Evolutionary conservation across 352 stramenopile species (phyloP), one percentile per base, ranked within the genome.

Genomic region (Pythium dissimile): DNA sequence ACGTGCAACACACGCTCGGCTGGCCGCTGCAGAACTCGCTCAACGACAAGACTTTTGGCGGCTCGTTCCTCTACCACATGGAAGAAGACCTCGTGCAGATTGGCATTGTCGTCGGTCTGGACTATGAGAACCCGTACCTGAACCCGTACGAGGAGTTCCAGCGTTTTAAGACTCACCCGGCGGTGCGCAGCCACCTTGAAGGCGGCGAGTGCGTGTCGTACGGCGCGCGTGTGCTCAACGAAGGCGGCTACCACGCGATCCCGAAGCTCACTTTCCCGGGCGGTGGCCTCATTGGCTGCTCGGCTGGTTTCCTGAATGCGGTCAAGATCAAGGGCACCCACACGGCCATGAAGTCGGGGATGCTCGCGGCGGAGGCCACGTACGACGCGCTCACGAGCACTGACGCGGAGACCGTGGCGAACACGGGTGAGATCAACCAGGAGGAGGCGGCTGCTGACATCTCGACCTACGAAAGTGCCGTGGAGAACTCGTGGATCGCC

Each of bases 71-170:
- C 60, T 99, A 99, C 75, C 96, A 99, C 79, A 98, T 98, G 87
- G 84, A 96, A 38, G 90, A 97, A n/a, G 92, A 98, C 44, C 77
- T 98, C 7, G 84, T 98, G 30, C 86, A 98, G 63, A 86, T 97
- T 63, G 97, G 97, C 28, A 69, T 99, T 20, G 97, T 99, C 26
- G 86, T 99, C 26, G 97, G 97, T 35, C 75, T 99, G 24, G 97
- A 99, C 80, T 99, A 99, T 72, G 84, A 97, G 58, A 99, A 99
- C 80, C 97, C 97, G 15, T 98, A 99, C 77, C 76, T 99, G 21
- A 99, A 98, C 75, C 97, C 96, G 49, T 99, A 99, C 70, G 80
- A 99, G 63, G 97, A 99, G 76, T 99, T 99, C 84, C 97, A 99
- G 86, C 83, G 94, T 46, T 99, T 96, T 82, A 99, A 99, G 85